Conservation (phyloP, 768 basidiomycete genomes). For the Paxillus involutus region DNA sequence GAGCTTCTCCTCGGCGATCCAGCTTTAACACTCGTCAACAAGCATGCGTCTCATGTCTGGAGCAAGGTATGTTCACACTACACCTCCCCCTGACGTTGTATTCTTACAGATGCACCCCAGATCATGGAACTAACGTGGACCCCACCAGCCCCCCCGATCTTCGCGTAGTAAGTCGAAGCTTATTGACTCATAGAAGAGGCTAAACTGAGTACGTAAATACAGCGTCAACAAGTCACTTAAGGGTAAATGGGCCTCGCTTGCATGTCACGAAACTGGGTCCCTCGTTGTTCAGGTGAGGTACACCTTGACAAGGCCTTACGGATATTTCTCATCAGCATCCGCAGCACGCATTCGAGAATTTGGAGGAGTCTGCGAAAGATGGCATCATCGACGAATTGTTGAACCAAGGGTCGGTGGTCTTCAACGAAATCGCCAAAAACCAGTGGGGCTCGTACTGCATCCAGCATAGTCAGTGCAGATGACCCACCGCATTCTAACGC, state of each 20-base stretch:
- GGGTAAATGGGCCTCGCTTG: conserved; percentile 86
- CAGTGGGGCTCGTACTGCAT: conserved; percentile 91
- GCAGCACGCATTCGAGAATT: conserved; percentile 83
- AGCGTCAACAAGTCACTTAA: conserved; percentile 87
- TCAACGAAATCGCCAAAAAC: conserved; percentile 78
- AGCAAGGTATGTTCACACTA: conserved; percentile 58
- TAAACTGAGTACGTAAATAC: conserved; percentile 4
- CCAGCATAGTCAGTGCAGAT: conserved; percentile 65
- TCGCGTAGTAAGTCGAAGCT: conserved; percentile 63
- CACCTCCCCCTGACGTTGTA: background rate
- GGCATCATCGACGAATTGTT: conserved; percentile 84
- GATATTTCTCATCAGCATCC: conserved; percentile 9
- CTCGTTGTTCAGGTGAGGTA: conserved; percentile 75
- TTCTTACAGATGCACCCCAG: conserved; percentile 34
- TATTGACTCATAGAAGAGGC: background rate
- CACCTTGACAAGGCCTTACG: background rate
- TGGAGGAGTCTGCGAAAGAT: conserved; percentile 80
- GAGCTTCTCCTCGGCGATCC: conserved; percentile 84
- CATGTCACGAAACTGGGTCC: conserved; percentile 89
- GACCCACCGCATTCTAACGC: conserved; percentile 1
- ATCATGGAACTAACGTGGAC: conserved; percentile 93
- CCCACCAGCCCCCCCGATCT: conserved; percentile 84
- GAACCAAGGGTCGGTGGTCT: conserved; percentile 64
- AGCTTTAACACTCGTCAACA: conserved; percentile 83
- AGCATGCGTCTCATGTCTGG: conserved; percentile 92